A percentile compares a stretch with the other conserved stretches of the same genome.
Conservation (phyloP, 371 early-diverging fungal genomes). For the Mortierella sp. region DNA sequence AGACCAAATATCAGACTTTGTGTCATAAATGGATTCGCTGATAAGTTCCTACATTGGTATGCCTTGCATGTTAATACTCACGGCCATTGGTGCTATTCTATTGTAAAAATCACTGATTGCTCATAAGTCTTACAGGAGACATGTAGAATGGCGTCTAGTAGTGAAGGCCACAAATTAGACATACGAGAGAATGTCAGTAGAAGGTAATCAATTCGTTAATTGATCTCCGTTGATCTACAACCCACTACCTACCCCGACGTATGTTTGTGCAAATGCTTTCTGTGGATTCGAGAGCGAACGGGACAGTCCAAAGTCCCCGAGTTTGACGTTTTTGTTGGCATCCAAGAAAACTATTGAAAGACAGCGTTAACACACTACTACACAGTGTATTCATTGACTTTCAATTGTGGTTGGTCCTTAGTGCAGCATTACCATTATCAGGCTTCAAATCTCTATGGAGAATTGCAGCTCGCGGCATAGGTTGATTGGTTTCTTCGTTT, state of each 20-base stretch:
- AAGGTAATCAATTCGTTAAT: not conserved
- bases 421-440: slow-evolving; percentile 65
- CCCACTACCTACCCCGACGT: slow-evolving; percentile 66
- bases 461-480: slow-evolving; percentile 36
- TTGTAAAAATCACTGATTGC: not conserved
- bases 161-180: not conserved
- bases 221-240: not conserved
- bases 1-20: slow-evolving; percentile 81
- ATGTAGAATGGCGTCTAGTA: slow-evolving; percentile 79
- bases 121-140: slow-evolving; percentile 70
- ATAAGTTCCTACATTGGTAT: slow-evolving; percentile 67
- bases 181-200: not conserved
- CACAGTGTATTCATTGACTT: not conserved
- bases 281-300: slow-evolving; percentile 67
- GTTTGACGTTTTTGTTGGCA: slow-evolving; percentile 69
- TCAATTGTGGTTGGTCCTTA: not conserved
- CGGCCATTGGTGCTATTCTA: no score
- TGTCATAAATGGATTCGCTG: slow-evolving; percentile 69
- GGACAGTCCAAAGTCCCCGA: slow-evolving; percentile 81
- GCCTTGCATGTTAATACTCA: not conserved
- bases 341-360: slow-evolving; percentile 67
- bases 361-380: no score
- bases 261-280: slow-evolving; percentile 73
- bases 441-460: slow-evolving; percentile 78
- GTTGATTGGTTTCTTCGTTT: slow-evolving; percentile 20